Conservation (phyloP, 2,329 filamentous ascomycete genomes). For the Cordyceps militaris region DNA sequence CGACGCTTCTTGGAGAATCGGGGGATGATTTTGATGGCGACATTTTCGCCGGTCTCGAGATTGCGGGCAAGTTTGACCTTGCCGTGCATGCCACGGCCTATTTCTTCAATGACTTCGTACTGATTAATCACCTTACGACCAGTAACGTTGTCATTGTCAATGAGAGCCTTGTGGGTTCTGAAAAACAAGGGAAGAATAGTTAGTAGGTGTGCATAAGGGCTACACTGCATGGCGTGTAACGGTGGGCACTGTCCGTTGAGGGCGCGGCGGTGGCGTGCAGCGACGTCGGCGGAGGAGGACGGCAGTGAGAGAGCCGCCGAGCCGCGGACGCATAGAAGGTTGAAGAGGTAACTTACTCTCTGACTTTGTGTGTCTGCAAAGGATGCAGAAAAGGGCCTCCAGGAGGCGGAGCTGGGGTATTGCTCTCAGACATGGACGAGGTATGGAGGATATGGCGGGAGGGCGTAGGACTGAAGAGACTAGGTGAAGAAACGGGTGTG, state of each 20-base stretch:
- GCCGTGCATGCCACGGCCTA: constrained; percentile 90
- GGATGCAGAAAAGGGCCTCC: constrained; percentile 62
- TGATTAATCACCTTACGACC: constrained; percentile 96
- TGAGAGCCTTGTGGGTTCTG: constrained; percentile 82
- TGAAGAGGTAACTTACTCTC: constrained; percentile 54
- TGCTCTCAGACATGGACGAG: constrained; percentile 45
- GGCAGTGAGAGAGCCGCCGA: neutral
- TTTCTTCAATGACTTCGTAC: constrained; percentile 94
- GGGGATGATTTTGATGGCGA: constrained; percentile 98
- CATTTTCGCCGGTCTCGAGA: constrained; percentile 64
- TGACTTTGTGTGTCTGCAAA: constrained; percentile 63
- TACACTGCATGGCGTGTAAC: constrained; percentile 8
- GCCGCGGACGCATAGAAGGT: neutral
- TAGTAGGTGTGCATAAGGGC: neutral
- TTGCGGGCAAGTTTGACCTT: constrained; percentile 95
- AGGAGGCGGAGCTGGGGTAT: constrained; percentile 41
- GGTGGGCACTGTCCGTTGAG: neutral
- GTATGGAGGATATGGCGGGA: constrained; percentile 32
- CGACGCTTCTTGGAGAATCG: constrained; percentile 89
- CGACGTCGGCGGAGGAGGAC: constrained; percentile 5
- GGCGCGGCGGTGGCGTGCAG: neutral
- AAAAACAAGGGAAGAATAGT: constrained; percentile 3
- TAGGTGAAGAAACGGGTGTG: constrained; percentile 55
- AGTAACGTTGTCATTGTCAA: constrained; percentile 81
- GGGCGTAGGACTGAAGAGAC: constrained; percentile 50